phyloP scores from a whole-genome alignment of 176 grass and related monocot species.

The Puya raimondii region DNA sequence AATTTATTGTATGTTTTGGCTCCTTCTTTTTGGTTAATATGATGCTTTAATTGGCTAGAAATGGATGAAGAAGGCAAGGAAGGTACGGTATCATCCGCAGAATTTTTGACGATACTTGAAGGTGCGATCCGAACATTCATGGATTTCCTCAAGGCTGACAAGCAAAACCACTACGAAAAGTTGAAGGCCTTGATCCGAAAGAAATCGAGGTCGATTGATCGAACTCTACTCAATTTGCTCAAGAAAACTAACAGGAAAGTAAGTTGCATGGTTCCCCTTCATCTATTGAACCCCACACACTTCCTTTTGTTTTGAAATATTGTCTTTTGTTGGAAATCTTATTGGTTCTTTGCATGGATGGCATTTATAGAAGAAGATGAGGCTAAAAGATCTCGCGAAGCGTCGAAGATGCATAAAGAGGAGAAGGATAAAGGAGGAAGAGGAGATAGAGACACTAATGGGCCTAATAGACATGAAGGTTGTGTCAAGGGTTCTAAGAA shows the following conservation, averaged over 20 bases:
- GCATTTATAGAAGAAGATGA: conserved; percentile 49
- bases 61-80: conserved; percentile 55
- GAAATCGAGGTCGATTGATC: conserved; percentile 30
- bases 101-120: conserved; percentile 68
- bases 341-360: background rate
- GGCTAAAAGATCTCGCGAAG: conserved; percentile 57
- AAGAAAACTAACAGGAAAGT: conserved; percentile 51
- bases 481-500: conserved; percentile 69
- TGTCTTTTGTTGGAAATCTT: background rate
- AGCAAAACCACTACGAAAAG: conserved; percentile 58
- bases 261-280: conserved; percentile 2
- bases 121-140: conserved; percentile 77
- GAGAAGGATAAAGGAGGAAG: conserved; percentile 45
- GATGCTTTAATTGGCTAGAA: conserved; percentile 20
- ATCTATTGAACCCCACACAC: background rate
- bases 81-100: conserved; percentile 56
- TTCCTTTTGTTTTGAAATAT: background rate
- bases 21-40: background rate
- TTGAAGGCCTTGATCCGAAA: conserved; percentile 48
- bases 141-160: conserved; percentile 63
- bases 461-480: conserved; percentile 77
- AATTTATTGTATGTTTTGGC: background rate
- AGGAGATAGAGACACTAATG: conserved; percentile 63
- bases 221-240: conserved; percentile 23
- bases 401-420: conserved; percentile 47